Percentiles rank a stretch among this genome's conserved stretches.
phyloP scores from a whole-genome alignment of 2,329 filamentous ascomycete genomes.

The Cladophialophora immunda region DNA sequence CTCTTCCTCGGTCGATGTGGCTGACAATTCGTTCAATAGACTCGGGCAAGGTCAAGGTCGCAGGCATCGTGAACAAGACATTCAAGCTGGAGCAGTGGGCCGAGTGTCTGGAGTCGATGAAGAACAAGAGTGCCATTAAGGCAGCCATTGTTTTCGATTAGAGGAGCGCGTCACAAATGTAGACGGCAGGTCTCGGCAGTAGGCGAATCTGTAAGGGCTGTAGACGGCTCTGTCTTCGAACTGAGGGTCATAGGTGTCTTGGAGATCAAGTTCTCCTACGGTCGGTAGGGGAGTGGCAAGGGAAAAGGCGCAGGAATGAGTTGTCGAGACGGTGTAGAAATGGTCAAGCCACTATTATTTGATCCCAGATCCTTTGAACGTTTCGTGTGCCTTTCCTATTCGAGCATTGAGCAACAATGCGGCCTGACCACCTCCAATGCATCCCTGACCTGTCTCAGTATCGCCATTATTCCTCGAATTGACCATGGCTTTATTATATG shows the following conservation, averaged over 20 bases:
- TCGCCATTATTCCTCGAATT: neutral
- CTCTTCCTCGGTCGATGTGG: neutral
- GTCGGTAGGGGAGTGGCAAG: neutral
- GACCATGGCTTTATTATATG: neutral
- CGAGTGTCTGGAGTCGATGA: conserved; percentile 74
- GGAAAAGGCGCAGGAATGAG: neutral
- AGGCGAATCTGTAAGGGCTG: neutral
- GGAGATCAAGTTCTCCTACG: neutral
- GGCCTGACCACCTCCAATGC: neutral
- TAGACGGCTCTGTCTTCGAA: neutral
- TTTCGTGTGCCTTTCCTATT: neutral
- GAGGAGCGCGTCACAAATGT: neutral
- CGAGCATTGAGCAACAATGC: neutral
- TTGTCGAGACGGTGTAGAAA: neutral
- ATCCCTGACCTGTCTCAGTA: neutral
- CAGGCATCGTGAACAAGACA: conserved; percentile 76
- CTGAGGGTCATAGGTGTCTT: neutral
- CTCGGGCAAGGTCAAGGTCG: conserved; percentile 56
- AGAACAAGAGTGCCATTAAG: conserved; percentile 77
- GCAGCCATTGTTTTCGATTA: conserved; percentile 74
- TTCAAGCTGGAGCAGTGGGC: conserved; percentile 78
- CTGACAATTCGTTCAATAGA: conserved; percentile 41
- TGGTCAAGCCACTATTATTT: neutral
- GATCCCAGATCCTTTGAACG: neutral
- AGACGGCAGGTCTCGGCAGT: neutral